phyloP scores from a whole-genome alignment of 2,329 filamentous ascomycete species.

The Phaeoacremonium minimum region DNA sequence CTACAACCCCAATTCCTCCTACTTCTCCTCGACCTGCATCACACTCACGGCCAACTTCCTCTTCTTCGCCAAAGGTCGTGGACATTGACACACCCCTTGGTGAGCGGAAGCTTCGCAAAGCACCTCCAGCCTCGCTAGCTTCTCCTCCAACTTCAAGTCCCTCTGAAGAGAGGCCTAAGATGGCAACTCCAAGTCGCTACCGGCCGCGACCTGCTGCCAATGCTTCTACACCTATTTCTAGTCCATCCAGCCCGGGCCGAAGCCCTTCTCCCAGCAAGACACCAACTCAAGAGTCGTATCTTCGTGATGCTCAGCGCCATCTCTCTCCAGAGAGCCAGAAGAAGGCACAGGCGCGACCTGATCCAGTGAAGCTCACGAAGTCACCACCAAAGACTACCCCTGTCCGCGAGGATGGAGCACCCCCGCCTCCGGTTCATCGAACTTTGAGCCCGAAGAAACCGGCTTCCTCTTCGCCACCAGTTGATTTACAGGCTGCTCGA shows the following conservation, averaged over 20 bases:
- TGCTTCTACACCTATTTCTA: constrained; percentile 20
- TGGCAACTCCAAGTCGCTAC: constrained; percentile 27
- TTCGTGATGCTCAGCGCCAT: constrained; percentile 11
- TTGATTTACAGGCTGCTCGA: constrained; percentile 38
- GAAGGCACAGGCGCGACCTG: constrained; percentile 31
- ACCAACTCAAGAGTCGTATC: constrained; percentile 27
- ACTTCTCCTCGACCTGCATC: not conserved
- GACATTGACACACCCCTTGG: constrained; percentile 36
- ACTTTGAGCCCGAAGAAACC: constrained; percentile 34
- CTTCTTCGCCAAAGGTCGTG: too few species aligned
- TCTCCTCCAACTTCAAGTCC: not conserved
- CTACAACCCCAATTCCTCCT: constrained; percentile 45
- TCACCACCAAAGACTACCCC: constrained; percentile 25
- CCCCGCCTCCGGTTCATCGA: constrained; percentile 51
- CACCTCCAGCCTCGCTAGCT: constrained; percentile 11
- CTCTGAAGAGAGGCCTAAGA: constrained; percentile 18
- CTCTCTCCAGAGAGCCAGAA: constrained; percentile 8
- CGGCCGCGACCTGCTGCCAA: constrained; percentile 22
- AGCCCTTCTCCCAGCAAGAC: constrained; percentile 28
- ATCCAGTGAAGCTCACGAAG: constrained; percentile 28
- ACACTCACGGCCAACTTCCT: too few species aligned
- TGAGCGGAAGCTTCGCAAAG: constrained; percentile 23
- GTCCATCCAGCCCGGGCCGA: constrained; percentile 4
- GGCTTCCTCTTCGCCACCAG: constrained; percentile 37
- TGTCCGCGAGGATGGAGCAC: constrained; percentile 49